Base-by-base conservation (phyloP, 2,329 filamentous ascomycete genomes). In the Diaporthe velutina region DNA sequence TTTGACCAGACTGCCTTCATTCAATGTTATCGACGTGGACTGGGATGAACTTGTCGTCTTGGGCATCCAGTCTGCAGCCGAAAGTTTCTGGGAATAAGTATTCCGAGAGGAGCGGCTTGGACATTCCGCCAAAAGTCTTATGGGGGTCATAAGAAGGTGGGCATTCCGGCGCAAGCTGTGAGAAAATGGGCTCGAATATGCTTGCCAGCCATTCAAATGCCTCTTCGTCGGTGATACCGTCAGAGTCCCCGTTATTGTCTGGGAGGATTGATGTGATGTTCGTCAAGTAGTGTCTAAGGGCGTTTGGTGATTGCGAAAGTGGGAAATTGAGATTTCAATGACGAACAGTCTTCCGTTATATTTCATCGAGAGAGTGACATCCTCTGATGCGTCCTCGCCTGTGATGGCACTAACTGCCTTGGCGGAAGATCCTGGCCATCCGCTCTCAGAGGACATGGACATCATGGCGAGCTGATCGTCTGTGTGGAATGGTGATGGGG, bases 271-370 rank as follows among this genome's bases (percentile, higher is more conserved):
- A 4, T 25, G 48, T 22, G 17, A 52, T 67, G 19, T 67, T 8
- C 45, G 9, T 67, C 9, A 67, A 52, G 45, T 52, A 38, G 30
- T 67, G 19, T 4, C 35, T 38, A 25, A 42, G 33, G 52, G 61
- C 61, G n/a, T 25, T 50, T 67, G 61, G 61, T 38, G 61, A 67
- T 52, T 67, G 19, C 22, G 28, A 50, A 42, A 52, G 45, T 67
- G 35, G 10, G 61, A 67, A 13, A 67, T 12, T 30, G 61, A 67
- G 2, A 52, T 0, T 6, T 67, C 61, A 22, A 67, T 25, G 22
- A 45, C 30, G 7, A 67, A 67, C 22, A 35, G 61, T 50, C 30
- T 50, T 22, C 61, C 30, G 22, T 35, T 30, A 19, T 35, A 67
- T n/a, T 45, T 67, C 61, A 67, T 67, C 2, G 42, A 64, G 25